Conservation (phyloP, 352 stramenopile species). For the Pythium aristosporum region DNA sequence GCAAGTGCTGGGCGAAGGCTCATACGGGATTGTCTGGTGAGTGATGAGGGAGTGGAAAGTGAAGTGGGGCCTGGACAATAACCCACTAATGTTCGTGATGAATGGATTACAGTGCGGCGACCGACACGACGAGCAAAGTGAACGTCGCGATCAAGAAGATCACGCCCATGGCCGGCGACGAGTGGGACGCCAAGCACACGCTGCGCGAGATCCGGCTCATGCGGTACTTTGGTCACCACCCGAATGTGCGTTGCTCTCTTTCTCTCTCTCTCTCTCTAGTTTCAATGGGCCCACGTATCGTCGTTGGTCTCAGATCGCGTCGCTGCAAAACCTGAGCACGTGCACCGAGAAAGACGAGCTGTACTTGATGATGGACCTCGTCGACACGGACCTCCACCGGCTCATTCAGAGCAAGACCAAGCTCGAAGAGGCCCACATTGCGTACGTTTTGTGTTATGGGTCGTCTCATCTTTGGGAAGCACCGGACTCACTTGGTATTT, state of each 20-base stretch:
- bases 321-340: slow-evolving; percentile 78
- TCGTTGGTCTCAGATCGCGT: slow-evolving; percentile 48
- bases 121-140: slow-evolving; percentile 63
- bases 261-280: background rate
- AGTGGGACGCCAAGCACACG: slow-evolving; percentile 90
- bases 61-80: too few relatives aligned
- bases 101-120: slow-evolving; percentile 49
- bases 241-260: slow-evolving; percentile 55
- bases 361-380: slow-evolving; percentile 95
- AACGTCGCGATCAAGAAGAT: slow-evolving; percentile 94
- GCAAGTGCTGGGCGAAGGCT: slow-evolving; percentile 89
- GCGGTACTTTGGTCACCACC: slow-evolving; percentile 88
- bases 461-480: slow-evolving; percentile 11
- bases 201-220: slow-evolving; percentile 91
- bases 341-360: slow-evolving; percentile 90
- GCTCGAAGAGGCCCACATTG: slow-evolving; percentile 75
- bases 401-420: slow-evolving; percentile 90
- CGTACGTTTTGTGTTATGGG: slow-evolving; percentile 45
- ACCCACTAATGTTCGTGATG: too few relatives aligned
- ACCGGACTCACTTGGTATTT: background rate
- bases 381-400: slow-evolving; percentile 91
- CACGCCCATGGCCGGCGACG: slow-evolving; percentile 88
- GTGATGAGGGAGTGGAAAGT: background rate
- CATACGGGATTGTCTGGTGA: slow-evolving; percentile 91
- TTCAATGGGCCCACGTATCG: background rate